These are phyloP conservation scores for Penicillium soppii DNA, from an alignment of 495 filamentous ascomycete genomes.

Conservation along the genomic window DNA sequence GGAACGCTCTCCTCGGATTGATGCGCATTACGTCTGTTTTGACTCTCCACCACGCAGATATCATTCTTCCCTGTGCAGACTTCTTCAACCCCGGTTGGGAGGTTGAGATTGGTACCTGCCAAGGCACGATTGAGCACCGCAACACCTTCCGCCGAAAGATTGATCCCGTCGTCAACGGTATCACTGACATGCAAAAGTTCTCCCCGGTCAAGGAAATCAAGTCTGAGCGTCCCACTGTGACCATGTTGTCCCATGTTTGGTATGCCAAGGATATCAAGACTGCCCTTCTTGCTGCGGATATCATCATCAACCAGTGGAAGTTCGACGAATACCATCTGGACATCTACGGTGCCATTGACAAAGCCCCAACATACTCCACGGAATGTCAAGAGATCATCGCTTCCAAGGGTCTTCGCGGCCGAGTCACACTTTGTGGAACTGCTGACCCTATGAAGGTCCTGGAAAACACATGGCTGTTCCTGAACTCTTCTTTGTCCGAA, in stretches of 20 bases:
- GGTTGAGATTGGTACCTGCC: slow-evolving; percentile 60
- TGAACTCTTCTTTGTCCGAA: slow-evolving; percentile 67
- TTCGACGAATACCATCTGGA: slow-evolving; percentile 62
- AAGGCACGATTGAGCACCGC: slow-evolving; percentile 58
- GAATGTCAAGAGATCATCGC: slow-evolving; percentile 64
- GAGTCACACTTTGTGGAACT: slow-evolving; percentile 56
- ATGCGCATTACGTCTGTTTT: slow-evolving; percentile 60
- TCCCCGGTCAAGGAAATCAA: slow-evolving; percentile 58
- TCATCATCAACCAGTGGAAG: slow-evolving; percentile 66
- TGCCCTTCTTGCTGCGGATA: slow-evolving; percentile 60
- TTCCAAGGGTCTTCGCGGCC: slow-evolving; percentile 53
- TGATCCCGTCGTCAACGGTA: slow-evolving; percentile 68
- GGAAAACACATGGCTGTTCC: slow-evolving; percentile 63
- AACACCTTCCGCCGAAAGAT: slow-evolving; percentile 61
- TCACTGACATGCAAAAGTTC: slow-evolving; percentile 65
- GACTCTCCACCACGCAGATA: slow-evolving; percentile 63
- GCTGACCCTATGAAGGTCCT: slow-evolving; percentile 57
- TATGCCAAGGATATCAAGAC: slow-evolving; percentile 68
- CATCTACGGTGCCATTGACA: slow-evolving; percentile 63
- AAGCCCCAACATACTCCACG: slow-evolving; percentile 57
- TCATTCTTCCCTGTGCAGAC: slow-evolving; percentile 62
- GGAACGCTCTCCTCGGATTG: slow-evolving; percentile 54
- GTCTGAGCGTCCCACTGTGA: slow-evolving; percentile 57
- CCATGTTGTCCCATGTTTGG: slow-evolving; percentile 65
- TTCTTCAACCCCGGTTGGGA: slow-evolving; percentile 72